Percentiles rank a stretch among this genome's conserved stretches.
Evolutionary conservation across 345 rosid species (phyloP).

Genomic region (Eucalyptus curtisii): DNA sequence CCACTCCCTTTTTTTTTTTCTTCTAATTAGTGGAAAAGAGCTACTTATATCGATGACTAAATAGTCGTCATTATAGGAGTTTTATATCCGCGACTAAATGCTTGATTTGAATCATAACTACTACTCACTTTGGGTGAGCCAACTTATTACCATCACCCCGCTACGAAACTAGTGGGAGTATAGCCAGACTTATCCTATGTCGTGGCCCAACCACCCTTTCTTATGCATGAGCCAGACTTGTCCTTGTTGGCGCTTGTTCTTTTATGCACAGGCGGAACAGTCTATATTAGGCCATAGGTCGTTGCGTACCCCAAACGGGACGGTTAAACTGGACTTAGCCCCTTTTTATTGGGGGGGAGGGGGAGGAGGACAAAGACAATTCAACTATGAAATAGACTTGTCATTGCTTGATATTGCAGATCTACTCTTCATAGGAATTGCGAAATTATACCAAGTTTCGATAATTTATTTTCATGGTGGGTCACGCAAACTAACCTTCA

Average conservation of each 20-base stretch:
- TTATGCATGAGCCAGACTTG: background rate
- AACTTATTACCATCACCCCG: background rate
- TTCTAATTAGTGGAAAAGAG: background rate
- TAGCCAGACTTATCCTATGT: background rate
- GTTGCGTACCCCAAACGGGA: background rate
- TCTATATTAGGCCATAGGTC: background rate
- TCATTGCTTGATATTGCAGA: background rate
- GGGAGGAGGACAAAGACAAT: background rate
- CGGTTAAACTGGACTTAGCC: background rate
- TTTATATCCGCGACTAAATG: accelerated
- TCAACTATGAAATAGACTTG: background rate
- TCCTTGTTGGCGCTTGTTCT: background rate
- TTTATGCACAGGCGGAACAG: background rate
- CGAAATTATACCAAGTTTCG: background rate
- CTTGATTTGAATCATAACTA: background rate
- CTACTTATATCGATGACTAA: background rate
- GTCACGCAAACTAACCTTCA: background rate
- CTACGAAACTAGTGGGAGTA: background rate
- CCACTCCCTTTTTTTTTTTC: background rate
- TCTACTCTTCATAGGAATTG: background rate
- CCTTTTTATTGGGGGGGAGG: background rate
- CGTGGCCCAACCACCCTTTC: background rate
- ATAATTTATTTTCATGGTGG: background rate
- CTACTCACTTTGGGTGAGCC: background rate
- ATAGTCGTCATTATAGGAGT: background rate